phyloP scores from a whole-genome alignment of 2,329 filamentous ascomycete genomes.

The Grosmannia clavigera region DNA sequence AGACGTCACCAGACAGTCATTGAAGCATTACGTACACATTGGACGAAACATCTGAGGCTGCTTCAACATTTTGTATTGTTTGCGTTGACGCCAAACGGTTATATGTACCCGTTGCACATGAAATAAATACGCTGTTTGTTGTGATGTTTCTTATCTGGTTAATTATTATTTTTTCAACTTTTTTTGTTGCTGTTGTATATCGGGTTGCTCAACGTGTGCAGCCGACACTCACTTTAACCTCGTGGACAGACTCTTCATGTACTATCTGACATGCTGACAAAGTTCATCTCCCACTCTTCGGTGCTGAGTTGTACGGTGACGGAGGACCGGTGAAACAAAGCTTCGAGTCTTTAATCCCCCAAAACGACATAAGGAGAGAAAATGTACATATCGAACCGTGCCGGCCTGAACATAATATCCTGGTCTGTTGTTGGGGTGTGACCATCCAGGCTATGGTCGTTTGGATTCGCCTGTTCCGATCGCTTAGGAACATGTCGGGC shows the following conservation, averaged over 20 bases:
- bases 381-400: conserved; percentile 22
- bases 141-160: neutral
- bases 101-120: neutral
- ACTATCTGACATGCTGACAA: conserved; percentile 10
- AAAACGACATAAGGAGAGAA: conserved; percentile 16
- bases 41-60: too few species aligned
- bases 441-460: conserved; percentile 3
- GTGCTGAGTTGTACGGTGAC: conserved; percentile 50
- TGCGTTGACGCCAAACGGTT: neutral
- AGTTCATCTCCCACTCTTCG: conserved; percentile 43
- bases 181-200: conserved; percentile 11
- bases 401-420: neutral
- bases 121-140: neutral
- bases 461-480: neutral
- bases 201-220: conserved; percentile 48
- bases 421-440: neutral
- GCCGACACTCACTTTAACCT: conserved; percentile 60
- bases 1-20: too few species aligned
- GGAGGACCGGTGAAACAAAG: conserved; percentile 37
- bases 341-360: neutral
- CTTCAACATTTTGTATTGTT: neutral
- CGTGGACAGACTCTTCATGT: conserved; percentile 32
- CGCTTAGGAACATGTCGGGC: neutral
- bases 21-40: too few species aligned
- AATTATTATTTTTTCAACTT: conserved; percentile 16